A percentile compares a stretch with the other conserved stretches of the same genome.
These are phyloP conservation scores for Termitomyces sp. DNA, from an alignment of 1,284 basidiomycete species.

Conservation along the genomic window DNA sequence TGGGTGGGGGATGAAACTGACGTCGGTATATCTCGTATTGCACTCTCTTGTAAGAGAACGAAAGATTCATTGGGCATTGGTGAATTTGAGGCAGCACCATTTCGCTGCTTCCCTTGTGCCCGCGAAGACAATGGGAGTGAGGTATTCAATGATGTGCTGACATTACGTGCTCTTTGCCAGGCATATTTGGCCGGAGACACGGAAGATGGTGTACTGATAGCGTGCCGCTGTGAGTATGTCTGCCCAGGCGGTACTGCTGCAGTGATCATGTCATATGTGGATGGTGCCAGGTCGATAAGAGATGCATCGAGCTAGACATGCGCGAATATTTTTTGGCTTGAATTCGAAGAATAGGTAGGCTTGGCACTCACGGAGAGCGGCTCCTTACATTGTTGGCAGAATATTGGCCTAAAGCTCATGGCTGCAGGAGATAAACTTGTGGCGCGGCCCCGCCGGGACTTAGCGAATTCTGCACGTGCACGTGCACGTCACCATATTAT, in stretches of 20 bases:
- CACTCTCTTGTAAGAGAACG: slow-evolving; percentile 82
- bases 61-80: slow-evolving; percentile 78
- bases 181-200: slow-evolving; percentile 54
- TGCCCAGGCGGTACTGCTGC: slow-evolving; percentile 62
- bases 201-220: slow-evolving; percentile 48
- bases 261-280: slow-evolving; percentile 81
- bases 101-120: slow-evolving; percentile 52
- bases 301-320: slow-evolving; percentile 71
- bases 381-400: slow-evolving; percentile 86
- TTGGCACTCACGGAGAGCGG: slow-evolving; percentile 61
- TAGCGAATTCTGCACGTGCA: too few relatives aligned
- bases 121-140: slow-evolving; percentile 40
- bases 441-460: too few relatives aligned
- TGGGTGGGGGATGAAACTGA: slow-evolving; percentile 32
- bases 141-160: slow-evolving; percentile 24
- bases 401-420: slow-evolving; percentile 50
- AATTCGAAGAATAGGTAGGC: not conserved
- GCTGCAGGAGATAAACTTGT: too few relatives aligned
- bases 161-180: slow-evolving; percentile 51
- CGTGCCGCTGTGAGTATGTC: slow-evolving; percentile 34
- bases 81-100: slow-evolving; percentile 18
- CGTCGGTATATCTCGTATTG: slow-evolving; percentile 59
- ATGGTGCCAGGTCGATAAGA: slow-evolving; percentile 76
- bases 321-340: not conserved
- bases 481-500: too few relatives aligned